phyloP scores from a whole-genome alignment of 2,329 filamentous ascomycete species.

The Colletotrichum lentis region DNA sequence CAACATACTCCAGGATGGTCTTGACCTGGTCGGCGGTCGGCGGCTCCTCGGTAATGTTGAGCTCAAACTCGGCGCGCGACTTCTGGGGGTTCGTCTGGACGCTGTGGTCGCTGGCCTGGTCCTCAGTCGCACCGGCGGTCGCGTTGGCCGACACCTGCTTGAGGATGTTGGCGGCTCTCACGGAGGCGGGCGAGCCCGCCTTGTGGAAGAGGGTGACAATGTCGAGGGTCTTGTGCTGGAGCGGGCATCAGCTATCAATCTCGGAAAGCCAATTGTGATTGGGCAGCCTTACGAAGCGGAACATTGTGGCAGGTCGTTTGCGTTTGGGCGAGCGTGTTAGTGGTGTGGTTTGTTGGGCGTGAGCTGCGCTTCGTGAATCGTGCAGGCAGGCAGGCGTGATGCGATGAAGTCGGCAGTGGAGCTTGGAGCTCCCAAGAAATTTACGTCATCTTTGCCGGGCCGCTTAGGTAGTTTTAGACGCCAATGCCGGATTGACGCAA shows the following conservation, averaged over 20 bases:
- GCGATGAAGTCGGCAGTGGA: conserved; percentile 38
- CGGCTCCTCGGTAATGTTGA: conserved; percentile 80
- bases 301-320: conserved; percentile 49
- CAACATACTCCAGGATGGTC: conserved; percentile 85
- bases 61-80: conserved; percentile 77
- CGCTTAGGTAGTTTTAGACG: conserved; percentile 15
- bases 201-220: conserved; percentile 97
- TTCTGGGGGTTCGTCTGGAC: conserved; percentile 61
- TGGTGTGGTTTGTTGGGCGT: conserved; percentile 19
- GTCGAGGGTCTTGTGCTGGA: conserved; percentile 80
- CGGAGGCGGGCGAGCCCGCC: conserved; percentile 75
- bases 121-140: conserved; percentile 71
- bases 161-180: conserved; percentile 76
- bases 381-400: conserved; percentile 12
- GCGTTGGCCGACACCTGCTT: conserved; percentile 81
- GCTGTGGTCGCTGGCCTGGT: conserved; percentile 74
- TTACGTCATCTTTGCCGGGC: conserved; percentile 38
- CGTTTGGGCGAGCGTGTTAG: conserved; percentile 16
- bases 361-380: conserved; percentile 23
- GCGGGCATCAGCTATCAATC: conserved; percentile 37
- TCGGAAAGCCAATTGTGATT: neutral
- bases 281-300: conserved; percentile 54
- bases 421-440: conserved; percentile 30
- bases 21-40: conserved; percentile 85
- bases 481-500: conserved; percentile 30